These are phyloP conservation scores for Taphrina confusa DNA, from an alignment of 1,139 yeast genomes.

Conservation along the genomic window DNA sequence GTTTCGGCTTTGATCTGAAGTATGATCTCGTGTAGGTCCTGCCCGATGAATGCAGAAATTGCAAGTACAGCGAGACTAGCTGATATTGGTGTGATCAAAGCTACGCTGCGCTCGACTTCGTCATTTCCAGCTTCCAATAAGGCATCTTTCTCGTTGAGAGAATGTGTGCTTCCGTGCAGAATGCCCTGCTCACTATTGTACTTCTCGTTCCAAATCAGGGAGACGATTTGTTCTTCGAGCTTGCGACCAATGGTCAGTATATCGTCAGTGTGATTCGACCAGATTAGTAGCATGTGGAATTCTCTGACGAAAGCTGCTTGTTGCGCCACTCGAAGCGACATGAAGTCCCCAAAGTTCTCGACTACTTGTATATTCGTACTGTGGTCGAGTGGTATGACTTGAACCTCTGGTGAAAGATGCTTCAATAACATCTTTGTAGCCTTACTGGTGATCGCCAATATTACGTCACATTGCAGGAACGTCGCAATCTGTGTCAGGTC, in stretches of 20 bases:
- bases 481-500: slow-evolving; percentile 15
- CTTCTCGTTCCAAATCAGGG: slow-evolving; percentile 35
- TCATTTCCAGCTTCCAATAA: background rate
- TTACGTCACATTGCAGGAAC: slow-evolving; percentile 9
- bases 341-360: slow-evolving; percentile 7
- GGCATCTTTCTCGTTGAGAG: background rate
- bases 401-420: slow-evolving; percentile 18
- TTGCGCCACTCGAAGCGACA: slow-evolving; percentile 35
- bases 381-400: slow-evolving; percentile 4
- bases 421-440: slow-evolving; percentile 12
- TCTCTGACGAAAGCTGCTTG: slow-evolving; percentile 37
- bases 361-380: slow-evolving; percentile 24
- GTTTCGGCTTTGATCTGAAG: slow-evolving; percentile 35
- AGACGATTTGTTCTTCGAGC: slow-evolving; percentile 31
- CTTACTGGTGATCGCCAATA: slow-evolving; percentile 18
- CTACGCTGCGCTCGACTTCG: slow-evolving; percentile 13
- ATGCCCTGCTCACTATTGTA: slow-evolving; percentile 12
- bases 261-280: slow-evolving; percentile 37
- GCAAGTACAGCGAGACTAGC: slow-evolving; percentile 15
- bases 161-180: background rate
- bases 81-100: slow-evolving; percentile 6
- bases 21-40: slow-evolving; percentile 16
- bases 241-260: slow-evolving; percentile 28
- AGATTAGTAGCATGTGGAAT: slow-evolving; percentile 34
- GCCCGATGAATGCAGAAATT: slow-evolving; percentile 18